These are phyloP conservation scores for Clonostachys rosea DNA, from an alignment of 2,329 filamentous ascomycete species.

Conservation along the genomic window DNA sequence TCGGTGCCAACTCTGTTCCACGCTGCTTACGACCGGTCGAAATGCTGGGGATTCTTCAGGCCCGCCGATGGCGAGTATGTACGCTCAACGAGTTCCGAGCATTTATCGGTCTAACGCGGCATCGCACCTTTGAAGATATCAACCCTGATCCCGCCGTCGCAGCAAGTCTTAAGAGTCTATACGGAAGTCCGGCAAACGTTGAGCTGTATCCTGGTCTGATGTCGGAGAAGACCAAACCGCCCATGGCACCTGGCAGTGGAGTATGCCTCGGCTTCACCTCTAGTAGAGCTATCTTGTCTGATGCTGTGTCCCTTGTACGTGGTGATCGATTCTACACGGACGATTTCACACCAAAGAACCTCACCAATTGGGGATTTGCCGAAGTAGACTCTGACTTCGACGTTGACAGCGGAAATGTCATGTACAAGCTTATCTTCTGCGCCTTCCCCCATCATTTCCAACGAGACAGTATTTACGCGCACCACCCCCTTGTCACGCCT, in stretches of 20 bases:
- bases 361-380: conserved; percentile 83
- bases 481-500: conserved; percentile 70
- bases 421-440: conserved; percentile 78
- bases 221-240: conserved; percentile 68
- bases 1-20: conserved; percentile 71
- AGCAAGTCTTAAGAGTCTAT: conserved; percentile 60
- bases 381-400: conserved; percentile 69
- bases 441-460: conserved; percentile 80
- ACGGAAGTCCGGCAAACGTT: conserved; percentile 74
- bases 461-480: conserved; percentile 73
- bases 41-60: conserved; percentile 75
- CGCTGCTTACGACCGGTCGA: conserved; percentile 70
- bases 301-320: conserved; percentile 73
- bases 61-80: conserved; percentile 71
- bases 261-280: conserved; percentile 74
- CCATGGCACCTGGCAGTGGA: conserved; percentile 70
- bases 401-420: conserved; percentile 76
- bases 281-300: conserved; percentile 70
- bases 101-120: conserved; percentile 72
- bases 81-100: conserved; percentile 82
- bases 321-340: conserved; percentile 75
- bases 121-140: conserved; percentile 78
- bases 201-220: conserved; percentile 79
- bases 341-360: conserved; percentile 67
- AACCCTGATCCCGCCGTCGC: conserved; percentile 71